Conservation (phyloP, 176 grass and related monocot genomes). For the Musa itinerans region DNA sequence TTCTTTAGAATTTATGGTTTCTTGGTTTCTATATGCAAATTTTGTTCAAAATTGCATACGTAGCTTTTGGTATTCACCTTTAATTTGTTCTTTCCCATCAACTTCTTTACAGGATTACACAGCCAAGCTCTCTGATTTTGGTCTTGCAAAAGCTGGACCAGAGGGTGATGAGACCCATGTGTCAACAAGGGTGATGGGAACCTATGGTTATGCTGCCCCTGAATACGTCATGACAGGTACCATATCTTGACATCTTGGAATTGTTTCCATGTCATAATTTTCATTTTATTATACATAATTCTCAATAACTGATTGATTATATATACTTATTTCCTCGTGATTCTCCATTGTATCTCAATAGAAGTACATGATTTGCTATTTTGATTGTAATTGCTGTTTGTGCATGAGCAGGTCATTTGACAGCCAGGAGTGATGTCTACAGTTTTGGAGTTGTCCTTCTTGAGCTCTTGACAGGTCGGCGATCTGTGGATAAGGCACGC, state of each 20-base stretch:
- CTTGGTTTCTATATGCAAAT: background rate
- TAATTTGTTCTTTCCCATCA: constrained; percentile 1
- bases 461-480: constrained; percentile 81
- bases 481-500: constrained; percentile 87
- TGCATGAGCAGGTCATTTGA: constrained; percentile 66
- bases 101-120: constrained; percentile 70
- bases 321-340: background rate
- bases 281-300: background rate
- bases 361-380: background rate
- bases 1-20: background rate
- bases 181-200: constrained; percentile 96
- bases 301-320: background rate
- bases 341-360: background rate
- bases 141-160: constrained; percentile 94
- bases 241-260: background rate
- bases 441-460: constrained; percentile 94
- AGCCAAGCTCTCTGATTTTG: constrained; percentile 94
- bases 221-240: constrained; percentile 99
- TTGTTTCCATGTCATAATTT: constrained; percentile 1
- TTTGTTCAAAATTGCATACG: background rate
- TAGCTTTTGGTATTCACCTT: background rate
- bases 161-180: constrained; percentile 97
- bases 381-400: background rate
- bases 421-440: constrained; percentile 90
- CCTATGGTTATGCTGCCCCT: constrained; percentile 95